phyloP scores from a whole-genome alignment of 805 yeast genomes.

The Candida sonorensis region DNA sequence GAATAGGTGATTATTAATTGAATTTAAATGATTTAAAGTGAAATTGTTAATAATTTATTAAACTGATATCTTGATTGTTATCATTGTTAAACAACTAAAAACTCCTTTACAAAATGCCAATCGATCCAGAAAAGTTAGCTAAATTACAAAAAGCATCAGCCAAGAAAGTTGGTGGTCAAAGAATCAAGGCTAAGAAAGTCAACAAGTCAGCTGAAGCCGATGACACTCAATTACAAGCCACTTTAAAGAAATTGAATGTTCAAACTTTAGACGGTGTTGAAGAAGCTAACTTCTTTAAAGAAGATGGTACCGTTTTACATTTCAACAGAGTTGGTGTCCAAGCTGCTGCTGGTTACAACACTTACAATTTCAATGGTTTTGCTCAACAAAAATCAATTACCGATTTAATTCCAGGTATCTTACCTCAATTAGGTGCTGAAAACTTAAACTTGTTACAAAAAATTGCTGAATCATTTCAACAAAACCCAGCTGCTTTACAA shows the following conservation, averaged over 20 bases:
- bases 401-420: slow-evolving; percentile 88
- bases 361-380: slow-evolving; percentile 91
- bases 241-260: slow-evolving; percentile 83
- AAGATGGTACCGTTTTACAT: slow-evolving; percentile 93
- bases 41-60: too few species aligned
- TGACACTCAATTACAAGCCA: slow-evolving; percentile 84
- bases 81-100: too few species aligned
- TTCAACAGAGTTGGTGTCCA: slow-evolving; percentile 96
- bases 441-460: slow-evolving; percentile 82
- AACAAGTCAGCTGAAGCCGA: slow-evolving; percentile 66
- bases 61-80: too few species aligned
- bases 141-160: slow-evolving; percentile 81
- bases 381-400: slow-evolving; percentile 89
- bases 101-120: slow-evolving; percentile 65
- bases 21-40: too few species aligned
- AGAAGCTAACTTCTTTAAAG: slow-evolving; percentile 97
- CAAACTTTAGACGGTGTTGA: slow-evolving; percentile 84
- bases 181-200: slow-evolving; percentile 86
- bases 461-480: slow-evolving; percentile 84
- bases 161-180: slow-evolving; percentile 78
- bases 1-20: too few species aligned
- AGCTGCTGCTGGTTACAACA: slow-evolving; percentile 84
- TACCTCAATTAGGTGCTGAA: slow-evolving; percentile 95
- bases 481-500: slow-evolving; percentile 35
- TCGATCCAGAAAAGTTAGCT: slow-evolving; percentile 91